Evolutionary conservation across 75 land plant genomes (phyloP).

Genomic region (Picea glauca): DNA sequence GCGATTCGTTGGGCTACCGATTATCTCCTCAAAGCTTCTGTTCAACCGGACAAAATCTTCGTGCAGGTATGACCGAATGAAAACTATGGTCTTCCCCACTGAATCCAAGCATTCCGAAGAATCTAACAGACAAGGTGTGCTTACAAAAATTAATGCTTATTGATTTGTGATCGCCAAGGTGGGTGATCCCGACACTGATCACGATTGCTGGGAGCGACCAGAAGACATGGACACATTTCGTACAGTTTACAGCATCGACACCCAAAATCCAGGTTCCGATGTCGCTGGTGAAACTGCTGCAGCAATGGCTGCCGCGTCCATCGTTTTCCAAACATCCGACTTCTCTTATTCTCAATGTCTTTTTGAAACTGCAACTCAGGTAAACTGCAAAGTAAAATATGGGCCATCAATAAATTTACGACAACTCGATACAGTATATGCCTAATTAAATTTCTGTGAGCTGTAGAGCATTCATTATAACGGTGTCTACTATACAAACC

Average conservation of each 20-base stretch:
- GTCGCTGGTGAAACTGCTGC: constrained; percentile 82
- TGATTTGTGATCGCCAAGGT: constrained; percentile 17
- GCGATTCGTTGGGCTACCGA: constrained; percentile 85
- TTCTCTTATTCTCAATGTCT: constrained; percentile 29
- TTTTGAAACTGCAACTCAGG: constrained; percentile 20
- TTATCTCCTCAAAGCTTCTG: constrained; percentile 71
- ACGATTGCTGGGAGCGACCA: constrained; percentile 79
- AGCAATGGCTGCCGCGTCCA: constrained; percentile 72
- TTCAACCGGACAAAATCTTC: constrained; percentile 29
- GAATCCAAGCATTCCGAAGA: neutral
- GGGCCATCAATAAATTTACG: no score
- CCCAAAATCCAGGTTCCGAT: constrained; percentile 62
- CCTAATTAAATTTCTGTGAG: no score
- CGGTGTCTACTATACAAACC: no score
- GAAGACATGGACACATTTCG: constrained; percentile 80
- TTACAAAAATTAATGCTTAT: neutral
- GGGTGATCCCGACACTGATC: constrained; percentile 60
- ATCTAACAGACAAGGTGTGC: neutral
- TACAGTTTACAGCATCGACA: constrained; percentile 41
- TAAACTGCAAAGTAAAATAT: neutral
- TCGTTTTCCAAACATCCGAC: constrained; percentile 51
- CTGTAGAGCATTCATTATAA: no score
- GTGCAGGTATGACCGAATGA: constrained; percentile 33
- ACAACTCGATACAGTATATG: no score
- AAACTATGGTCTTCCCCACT: neutral